Percentiles rank a stretch among this genome's conserved stretches.
Evolutionary conservation across 805 yeast species (phyloP).

Genomic region (Sugiyamaella chiloensis): DNA sequence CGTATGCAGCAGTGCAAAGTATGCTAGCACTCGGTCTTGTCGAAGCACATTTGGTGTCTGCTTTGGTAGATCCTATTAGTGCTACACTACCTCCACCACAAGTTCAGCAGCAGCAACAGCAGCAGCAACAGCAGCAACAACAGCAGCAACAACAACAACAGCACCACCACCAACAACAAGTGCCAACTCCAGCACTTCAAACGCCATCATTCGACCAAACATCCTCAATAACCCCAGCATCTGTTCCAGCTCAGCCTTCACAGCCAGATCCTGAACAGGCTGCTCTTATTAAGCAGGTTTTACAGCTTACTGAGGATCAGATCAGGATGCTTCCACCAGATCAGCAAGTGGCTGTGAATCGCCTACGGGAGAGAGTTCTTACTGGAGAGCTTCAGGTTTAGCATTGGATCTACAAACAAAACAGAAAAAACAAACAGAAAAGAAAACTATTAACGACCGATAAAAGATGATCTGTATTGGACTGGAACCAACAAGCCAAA

Average conservation of each 20-base stretch:
- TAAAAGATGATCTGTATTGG: too few species aligned
- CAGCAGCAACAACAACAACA: too few species aligned
- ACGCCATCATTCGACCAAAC: conserved; percentile 14
- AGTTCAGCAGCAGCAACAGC: conserved; percentile 1
- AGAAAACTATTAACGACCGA: too few species aligned
- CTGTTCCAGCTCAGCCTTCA: conserved; percentile 19
- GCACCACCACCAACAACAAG: too few species aligned
- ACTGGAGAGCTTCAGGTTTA: conserved; percentile 25
- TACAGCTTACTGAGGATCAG: conserved; percentile 52
- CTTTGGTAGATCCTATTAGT: conserved; percentile 21
- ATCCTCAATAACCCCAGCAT: conserved; percentile 25
- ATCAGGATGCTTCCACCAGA: conserved; percentile 48
- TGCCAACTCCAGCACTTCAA: too few species aligned
- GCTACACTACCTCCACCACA: conserved; percentile 1
- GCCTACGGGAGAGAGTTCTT: conserved; percentile 26
- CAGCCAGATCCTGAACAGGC: conserved; percentile 39
- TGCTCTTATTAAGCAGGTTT: conserved; percentile 50
- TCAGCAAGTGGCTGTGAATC: conserved; percentile 41
- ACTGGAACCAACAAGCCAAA: too few species aligned
- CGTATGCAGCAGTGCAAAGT: conserved; percentile 78
- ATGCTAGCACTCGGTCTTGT: conserved; percentile 43
- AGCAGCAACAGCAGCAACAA: conserved; percentile 7
- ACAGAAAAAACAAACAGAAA: too few species aligned
- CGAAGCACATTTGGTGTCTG: conserved; percentile 29
- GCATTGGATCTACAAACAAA: not conserved